These are phyloP conservation scores for Orbilia javanica DNA, from an alignment of 2,329 filamentous ascomycete species.

Conservation along the genomic window DNA sequence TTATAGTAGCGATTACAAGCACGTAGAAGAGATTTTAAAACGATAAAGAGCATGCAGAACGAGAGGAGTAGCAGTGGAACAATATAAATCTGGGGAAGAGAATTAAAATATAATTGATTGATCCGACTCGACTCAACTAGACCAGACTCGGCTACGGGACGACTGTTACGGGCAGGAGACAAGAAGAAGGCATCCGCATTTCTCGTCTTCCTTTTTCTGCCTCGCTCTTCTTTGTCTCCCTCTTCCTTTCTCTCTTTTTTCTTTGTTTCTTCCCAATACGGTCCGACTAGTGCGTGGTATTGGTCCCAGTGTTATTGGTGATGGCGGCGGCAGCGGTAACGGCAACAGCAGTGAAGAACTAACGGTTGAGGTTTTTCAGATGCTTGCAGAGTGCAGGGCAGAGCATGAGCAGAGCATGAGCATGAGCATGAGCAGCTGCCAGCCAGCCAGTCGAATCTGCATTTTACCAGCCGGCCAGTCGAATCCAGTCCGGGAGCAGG, in stretches of 20 bases:
- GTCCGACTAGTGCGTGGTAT: not conserved
- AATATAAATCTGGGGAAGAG: constrained; percentile 44
- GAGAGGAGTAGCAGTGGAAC: not conserved
- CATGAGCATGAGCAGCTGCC: not conserved
- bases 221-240: not conserved
- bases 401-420: not conserved
- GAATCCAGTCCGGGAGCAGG: not conserved
- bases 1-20: not conserved
- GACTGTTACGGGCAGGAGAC: constrained; percentile 44
- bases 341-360: too few relatives aligned
- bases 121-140: too few relatives aligned
- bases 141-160: constrained; percentile 33
- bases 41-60: not conserved
- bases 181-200: not conserved
- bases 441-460: not conserved
- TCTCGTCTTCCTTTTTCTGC: not conserved
- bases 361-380: constrained; percentile 29
- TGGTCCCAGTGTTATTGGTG: not conserved
- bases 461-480: not conserved
- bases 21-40: not conserved
- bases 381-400: not conserved
- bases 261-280: too few relatives aligned
- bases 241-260: not conserved
- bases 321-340: too few relatives aligned
- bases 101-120: not conserved